Base-by-base conservation (phyloP, 2,329 filamentous ascomycete species). In the Coleophoma crateriformis region DNA sequence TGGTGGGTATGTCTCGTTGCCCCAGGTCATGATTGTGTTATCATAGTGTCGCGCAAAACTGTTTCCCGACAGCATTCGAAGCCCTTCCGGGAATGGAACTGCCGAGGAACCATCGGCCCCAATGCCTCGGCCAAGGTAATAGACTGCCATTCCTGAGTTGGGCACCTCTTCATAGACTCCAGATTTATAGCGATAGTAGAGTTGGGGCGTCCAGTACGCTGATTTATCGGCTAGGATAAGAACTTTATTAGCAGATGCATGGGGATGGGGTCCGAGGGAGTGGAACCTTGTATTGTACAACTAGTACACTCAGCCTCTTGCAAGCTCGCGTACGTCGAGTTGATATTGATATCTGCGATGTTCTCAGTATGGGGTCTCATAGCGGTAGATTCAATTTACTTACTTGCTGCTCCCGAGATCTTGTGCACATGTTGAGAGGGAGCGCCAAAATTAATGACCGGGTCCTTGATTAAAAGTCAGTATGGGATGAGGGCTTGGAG, bases 221-320 rank as follows among this genome's bases (percentile, higher is more conserved):
- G 88, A 94, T 69, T 82, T 85, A 69, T 95, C 89, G 68, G 91
- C 74, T 38, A 38, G 35, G 7, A 7, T 13, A 14, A 7, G 13
- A 17, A 3, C 35, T n/a, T 7, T 7, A 38, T 38, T 38, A 17
- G 15, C 13, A 8, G 5, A 4, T 27, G 27, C 27, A 27, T 38
- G 35, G 12, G 15, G 12, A 13, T n/a, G 7, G 8, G 10, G 4
- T 38, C 4, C 7, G 13, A 8, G 13, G 15, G 15, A 38, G 15
- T 17, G 7, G 13, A n/a, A 38, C 35, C 35, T 17, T 72, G 80
- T 33, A 94, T 86, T 50, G 76, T 81, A 66, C 88, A 95, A 12
- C 87, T 90, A 2, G 88, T 91, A 70, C 89, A 95, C 54, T 80
- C 71, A 38, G 77, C 82, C 11, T 60, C 64, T 6, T 73, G 62